Base-by-base conservation (phyloP, 352 stramenopile genomes). In the Pythium aristosporum region DNA sequence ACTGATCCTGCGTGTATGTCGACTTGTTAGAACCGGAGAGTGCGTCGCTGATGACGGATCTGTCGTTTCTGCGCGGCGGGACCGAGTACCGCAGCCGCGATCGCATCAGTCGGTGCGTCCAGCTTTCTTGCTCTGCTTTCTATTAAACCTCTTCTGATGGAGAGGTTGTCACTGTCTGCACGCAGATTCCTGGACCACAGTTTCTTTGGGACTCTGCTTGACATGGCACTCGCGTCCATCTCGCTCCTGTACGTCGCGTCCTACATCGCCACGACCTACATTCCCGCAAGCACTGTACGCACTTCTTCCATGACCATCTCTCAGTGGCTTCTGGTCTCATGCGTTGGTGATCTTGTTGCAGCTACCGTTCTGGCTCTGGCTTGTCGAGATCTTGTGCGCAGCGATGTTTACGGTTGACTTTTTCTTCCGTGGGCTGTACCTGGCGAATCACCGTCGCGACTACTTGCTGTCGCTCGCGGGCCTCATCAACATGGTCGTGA, bases 241-340 rank as follows among this genome's bases (percentile, higher is more conserved):
- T 84, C 86, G 20, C 13, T 92, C 30, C 64, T 85, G 16, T 95
- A 78, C 59, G 78, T 82, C 28, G 80, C 48, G 15, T 73, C 78
- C 48, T 95, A 95, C 72, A 82, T 95, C 57, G 49, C 61, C 5
- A 91, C 88, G 66, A 95, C 86, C 20, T 95, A 95, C 64, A 84
- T 88, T 18, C 84, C 82, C 0, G 66, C 56, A 34, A 85, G 84
- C 59, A 76, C 44, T 64, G 82, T 92, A 63, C 44, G 67, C 61
- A 28, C 21, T 28, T 1, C 21, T 13, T 21, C 30, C 13, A 2
- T n/a, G 6, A n/a, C 23, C 18, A 42, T 57, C 42, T 25, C 15
- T 52, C 21, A 1, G 20, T 50, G 12, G 23, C 16, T 10, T 25
- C 13, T 34, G 10, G 16, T 16, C 25, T 32, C 25, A 52, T 28